Base-by-base conservation (phyloP, 768 basidiomycete genomes). In the Agrocybe pediades region DNA sequence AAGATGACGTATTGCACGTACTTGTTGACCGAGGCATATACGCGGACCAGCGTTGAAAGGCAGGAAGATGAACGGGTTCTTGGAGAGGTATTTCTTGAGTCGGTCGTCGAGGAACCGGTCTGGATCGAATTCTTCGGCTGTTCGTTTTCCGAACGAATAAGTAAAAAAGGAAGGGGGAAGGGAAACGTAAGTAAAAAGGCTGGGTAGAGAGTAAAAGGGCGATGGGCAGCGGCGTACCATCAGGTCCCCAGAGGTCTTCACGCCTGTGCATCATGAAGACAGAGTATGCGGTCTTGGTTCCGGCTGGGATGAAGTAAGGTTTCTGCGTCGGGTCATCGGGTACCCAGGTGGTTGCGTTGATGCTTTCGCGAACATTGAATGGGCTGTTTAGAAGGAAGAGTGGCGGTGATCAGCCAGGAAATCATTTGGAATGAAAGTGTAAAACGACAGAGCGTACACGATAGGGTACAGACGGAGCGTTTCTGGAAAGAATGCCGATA, bases 1-100 rank as follows among this genome's bases (percentile, higher is more conserved):
- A 20, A 9, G 49, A 17, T 45, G 47, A 39, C 17, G 36, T n/a
- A n/a, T n/a, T n/a, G n/a, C n/a, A n/a, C n/a, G n/a, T 42, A 78
- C 83, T 69, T 84, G 81, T 70, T 85, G 84, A 4, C 83, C 83
- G 4, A 83, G 74, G 56, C 83, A 84, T 49, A 84, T 83, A 15
- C 82, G 74, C 6, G 83, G 84, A 15, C 79, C 79, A 2, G 78
- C 82, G 52, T 84, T 84, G 72, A 85, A 85, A 15, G 84, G 84
- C 3, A 88, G 74, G 71, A 90, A 90, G 53, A 87, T 85, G 70
- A 85, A 87, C 0, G 85, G 79, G 57, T 87, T 86, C 30, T 80
- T 76, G 24, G 79, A 71, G 24, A 88, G 73, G 52, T 87, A 85
- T 60, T 80, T 82, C 57, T 82, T 76, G 27, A 87, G 66, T 9